Evolutionary conservation across 352 stramenopile genomes (phyloP).

Genomic region (Aphanomyces euteiches): DNA sequence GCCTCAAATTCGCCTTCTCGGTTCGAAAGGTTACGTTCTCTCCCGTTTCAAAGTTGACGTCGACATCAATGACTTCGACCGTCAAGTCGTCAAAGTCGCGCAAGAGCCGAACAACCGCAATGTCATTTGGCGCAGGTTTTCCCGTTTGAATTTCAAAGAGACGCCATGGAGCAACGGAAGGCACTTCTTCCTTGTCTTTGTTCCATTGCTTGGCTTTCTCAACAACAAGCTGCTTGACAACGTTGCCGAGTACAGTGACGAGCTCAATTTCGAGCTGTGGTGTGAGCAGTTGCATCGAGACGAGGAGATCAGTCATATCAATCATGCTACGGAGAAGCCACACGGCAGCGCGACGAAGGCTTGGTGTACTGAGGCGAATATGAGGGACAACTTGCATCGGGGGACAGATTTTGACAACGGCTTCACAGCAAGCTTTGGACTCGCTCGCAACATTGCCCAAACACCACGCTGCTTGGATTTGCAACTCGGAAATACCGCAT

Average conservation of each 20-base stretch:
- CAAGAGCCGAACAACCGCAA: slow-evolving; percentile 78
- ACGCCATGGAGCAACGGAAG: slow-evolving; percentile 68
- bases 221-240: slow-evolving; percentile 73
- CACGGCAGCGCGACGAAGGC: slow-evolving; percentile 65
- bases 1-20: slow-evolving; percentile 51
- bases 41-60: slow-evolving; percentile 84
- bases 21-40: slow-evolving; percentile 79
- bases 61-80: slow-evolving; percentile 82
- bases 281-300: slow-evolving; percentile 42
- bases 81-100: slow-evolving; percentile 65
- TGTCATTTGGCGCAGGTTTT: slow-evolving; percentile 77
- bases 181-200: slow-evolving; percentile 40
- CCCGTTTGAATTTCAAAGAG: slow-evolving; percentile 82
- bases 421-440: slow-evolving; percentile 64
- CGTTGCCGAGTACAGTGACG: slow-evolving; percentile 63
- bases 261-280: slow-evolving; percentile 64
- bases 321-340: slow-evolving; percentile 83
- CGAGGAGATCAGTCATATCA: slow-evolving; percentile 75
- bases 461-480: slow-evolving; percentile 85
- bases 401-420: slow-evolving; percentile 66
- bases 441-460: slow-evolving; percentile 82
- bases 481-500: slow-evolving; percentile 80
- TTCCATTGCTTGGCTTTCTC: slow-evolving; percentile 55
- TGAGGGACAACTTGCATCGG: slow-evolving; percentile 68
- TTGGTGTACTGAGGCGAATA: slow-evolving; percentile 79